Evolutionary conservation across 2,329 filamentous ascomycete species (phyloP).

Genomic region (Diaporthe vaccinii): DNA sequence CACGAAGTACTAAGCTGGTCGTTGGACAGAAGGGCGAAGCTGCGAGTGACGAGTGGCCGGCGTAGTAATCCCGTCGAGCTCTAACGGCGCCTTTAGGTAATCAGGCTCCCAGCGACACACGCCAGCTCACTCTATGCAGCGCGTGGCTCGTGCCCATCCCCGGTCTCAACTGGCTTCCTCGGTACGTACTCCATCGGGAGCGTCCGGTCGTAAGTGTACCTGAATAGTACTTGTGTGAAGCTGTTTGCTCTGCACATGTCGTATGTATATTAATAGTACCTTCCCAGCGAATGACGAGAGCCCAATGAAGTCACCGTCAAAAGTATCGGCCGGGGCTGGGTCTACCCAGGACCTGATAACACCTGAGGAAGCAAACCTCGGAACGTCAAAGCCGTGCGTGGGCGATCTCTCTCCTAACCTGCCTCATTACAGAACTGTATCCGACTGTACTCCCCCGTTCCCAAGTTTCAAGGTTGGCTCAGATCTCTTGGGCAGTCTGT

Average conservation of each 20-base stretch:
- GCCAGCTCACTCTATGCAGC: slow-evolving; percentile 25
- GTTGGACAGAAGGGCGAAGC: slow-evolving; percentile 30
- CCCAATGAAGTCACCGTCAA: slow-evolving; percentile 36
- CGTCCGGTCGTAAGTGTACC: background rate
- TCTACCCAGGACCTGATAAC: background rate
- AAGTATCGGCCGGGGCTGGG: background rate
- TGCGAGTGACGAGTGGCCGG: slow-evolving; percentile 23
- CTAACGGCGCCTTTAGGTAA: slow-evolving; percentile 36
- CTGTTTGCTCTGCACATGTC: background rate
- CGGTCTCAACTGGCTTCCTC: background rate
- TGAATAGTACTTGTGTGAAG: background rate
- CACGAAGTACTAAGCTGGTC: background rate
- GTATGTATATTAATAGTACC: background rate
- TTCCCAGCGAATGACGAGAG: background rate
- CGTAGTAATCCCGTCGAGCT: slow-evolving; percentile 4
- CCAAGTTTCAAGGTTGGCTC: slow-evolving; percentile 1
- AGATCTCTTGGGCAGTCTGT: slow-evolving; percentile 9
- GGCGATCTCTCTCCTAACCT: background rate
- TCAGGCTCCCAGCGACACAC: slow-evolving; percentile 41
- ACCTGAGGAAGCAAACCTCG: slow-evolving; percentile 21
- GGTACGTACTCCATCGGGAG: background rate
- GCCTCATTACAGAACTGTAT: slow-evolving; percentile 18
- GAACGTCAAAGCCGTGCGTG: slow-evolving; percentile 21
- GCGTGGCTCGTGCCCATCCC: slow-evolving; percentile 17
- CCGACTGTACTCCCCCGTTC: background rate